Base-by-base conservation (phyloP, 2,329 filamentous ascomycete species). In the Gnomoniopsis sp. region DNA sequence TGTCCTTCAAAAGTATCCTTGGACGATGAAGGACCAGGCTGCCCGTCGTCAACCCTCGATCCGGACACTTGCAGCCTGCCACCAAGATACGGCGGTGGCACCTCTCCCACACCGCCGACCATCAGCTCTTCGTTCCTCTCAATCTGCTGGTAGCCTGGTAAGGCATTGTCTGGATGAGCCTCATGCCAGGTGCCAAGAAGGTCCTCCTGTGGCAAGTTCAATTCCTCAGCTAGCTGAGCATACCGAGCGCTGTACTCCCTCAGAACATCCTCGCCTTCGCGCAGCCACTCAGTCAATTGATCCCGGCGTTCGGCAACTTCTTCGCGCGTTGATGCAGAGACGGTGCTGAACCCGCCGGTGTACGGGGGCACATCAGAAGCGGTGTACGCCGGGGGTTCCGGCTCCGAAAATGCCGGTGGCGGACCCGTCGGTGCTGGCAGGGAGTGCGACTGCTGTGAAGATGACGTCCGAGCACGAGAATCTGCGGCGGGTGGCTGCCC, bases 161-260 rank as follows among this genome's bases (percentile, higher is more conserved):
- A 61, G 21, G 66, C 66, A 36, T 70, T 70, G 60, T 70, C 68
- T n/a, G 68, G 62, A 34, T 64, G 67, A 11, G 67, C 66, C 57
- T 69, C 67, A 55, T 64, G 66, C 68, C 68, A 70, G 12, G 68
- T 70, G 19, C 68, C 68, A 34, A 70, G 62, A n/a, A 66, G 58
- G 52, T 69, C 67, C 58, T 70, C 68, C 50, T 63, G 63, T 3
- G 68, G 66, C 53, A 65, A 54, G 14, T 58, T 53, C 55, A 69
- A 62, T 60, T 67, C 65, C 50, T 60, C 55, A n/a, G 63, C 64
- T 61, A 70, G 62, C 60, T 70, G 66, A 2, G 66, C 65, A 60
- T 67, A 67, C 21, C 68, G 63, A n/a, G 66, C 66, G 56, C 66
- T 68, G 62, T 70, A 70, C 58, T 70, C 68, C 8, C 68, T 59